Evolutionary conservation across 2,329 filamentous ascomycete species (phyloP).

Genomic region (Xylaria sp.): DNA sequence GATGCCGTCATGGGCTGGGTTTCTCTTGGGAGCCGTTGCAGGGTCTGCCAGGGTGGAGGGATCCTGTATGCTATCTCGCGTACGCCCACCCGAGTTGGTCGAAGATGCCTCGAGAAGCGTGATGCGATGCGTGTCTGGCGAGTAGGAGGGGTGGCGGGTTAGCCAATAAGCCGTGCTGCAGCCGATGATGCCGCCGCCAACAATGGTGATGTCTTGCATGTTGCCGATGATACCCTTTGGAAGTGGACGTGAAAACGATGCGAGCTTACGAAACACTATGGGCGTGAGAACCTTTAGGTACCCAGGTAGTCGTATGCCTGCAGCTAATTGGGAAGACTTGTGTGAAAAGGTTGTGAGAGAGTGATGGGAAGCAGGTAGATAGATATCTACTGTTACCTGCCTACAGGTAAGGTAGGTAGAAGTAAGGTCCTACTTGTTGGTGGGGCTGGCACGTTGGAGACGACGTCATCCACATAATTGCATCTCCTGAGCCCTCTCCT

Average conservation of each 20-base stretch:
- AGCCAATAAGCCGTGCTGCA: constrained; percentile 76
- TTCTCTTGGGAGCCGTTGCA: constrained; percentile 32
- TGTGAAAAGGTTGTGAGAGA: too few relatives aligned
- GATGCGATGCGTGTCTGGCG: constrained; percentile 67
- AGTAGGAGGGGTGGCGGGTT: constrained; percentile 71
- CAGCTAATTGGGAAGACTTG: too few relatives aligned
- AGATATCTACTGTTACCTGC: too few relatives aligned
- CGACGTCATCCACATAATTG: too few relatives aligned
- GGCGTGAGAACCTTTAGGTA: too few relatives aligned
- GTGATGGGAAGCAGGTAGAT: too few relatives aligned
- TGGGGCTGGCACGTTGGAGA: too few relatives aligned
- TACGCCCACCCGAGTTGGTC: constrained; percentile 42
- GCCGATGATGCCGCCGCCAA: constrained; percentile 78
- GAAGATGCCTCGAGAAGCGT: constrained; percentile 74
- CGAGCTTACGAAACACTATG: too few relatives aligned
- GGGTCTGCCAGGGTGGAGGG: constrained; percentile 40
- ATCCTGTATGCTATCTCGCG: constrained; percentile 41
- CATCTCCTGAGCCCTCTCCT: too few relatives aligned
- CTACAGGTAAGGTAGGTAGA: too few relatives aligned
- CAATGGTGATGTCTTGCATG: constrained; percentile 42
- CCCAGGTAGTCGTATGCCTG: too few relatives aligned
- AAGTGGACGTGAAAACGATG: background rate
- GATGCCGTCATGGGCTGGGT: constrained; percentile 54
- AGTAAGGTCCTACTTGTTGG: too few relatives aligned
- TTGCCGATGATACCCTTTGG: background rate